Conservation (phyloP, 116 monocot species). For the Posidonia oceanica region DNA sequence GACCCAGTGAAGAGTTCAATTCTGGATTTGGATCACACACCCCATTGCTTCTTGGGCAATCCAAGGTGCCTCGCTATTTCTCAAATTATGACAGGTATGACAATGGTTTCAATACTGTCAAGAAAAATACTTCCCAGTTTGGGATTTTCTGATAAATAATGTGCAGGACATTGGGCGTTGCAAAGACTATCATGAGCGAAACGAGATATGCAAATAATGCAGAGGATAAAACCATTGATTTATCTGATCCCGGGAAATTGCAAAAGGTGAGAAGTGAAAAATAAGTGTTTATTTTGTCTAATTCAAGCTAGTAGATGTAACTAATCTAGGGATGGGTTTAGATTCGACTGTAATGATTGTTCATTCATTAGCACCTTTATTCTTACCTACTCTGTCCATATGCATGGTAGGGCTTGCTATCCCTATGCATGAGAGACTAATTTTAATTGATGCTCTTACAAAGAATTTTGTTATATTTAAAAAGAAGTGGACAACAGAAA, state of each 20-base stretch:
- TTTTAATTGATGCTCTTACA: too few species aligned
- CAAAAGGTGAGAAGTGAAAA: constrained; percentile 24
- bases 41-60: constrained; percentile 87
- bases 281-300: too few species aligned
- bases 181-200: constrained; percentile 51
- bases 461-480: too few species aligned
- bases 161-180: constrained; percentile 42
- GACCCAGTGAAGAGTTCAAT: constrained; percentile 74
- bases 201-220: constrained; percentile 45
- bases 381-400: too few species aligned
- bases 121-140: not conserved
- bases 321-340: too few species aligned
- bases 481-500: too few species aligned
- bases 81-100: constrained; percentile 62
- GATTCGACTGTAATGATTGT: too few species aligned
- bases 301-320: too few species aligned
- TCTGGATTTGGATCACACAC: constrained; percentile 95
- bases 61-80: constrained; percentile 89
- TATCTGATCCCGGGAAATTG: constrained; percentile 46
- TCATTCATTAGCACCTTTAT: too few species aligned
- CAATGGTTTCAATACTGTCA: constrained; percentile 2
- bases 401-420: too few species aligned
- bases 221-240: constrained; percentile 42
- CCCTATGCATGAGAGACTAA: too few species aligned
- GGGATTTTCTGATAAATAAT: not conserved